Conservation (phyloP, 768 basidiomycete species). For the Vishniacozyma victoriae region DNA sequence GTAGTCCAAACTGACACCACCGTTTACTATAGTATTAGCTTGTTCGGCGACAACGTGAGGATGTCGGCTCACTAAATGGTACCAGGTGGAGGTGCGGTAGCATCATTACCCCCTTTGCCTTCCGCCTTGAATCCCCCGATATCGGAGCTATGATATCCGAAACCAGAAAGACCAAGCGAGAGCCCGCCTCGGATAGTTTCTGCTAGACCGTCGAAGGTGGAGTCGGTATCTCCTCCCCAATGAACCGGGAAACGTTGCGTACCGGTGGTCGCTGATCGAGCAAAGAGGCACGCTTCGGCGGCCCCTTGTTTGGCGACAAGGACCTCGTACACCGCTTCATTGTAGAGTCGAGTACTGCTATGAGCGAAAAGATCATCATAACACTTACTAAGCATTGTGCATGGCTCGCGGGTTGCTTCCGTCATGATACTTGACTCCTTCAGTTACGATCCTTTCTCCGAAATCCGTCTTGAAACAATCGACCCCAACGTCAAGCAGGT, state of each 20-base stretch:
- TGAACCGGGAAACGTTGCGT: conserved; percentile 53
- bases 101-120: background rate
- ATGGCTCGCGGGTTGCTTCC: conserved; percentile 59
- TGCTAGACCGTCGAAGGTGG: conserved; percentile 71
- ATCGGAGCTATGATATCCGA: conserved; percentile 64
- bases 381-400: conserved; percentile 38
- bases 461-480: conserved; percentile 57
- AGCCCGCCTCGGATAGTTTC: conserved; percentile 63
- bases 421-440: conserved; percentile 60
- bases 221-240: conserved; percentile 62
- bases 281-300: conserved; percentile 65
- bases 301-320: conserved; percentile 58
- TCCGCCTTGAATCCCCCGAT: conserved; percentile 72
- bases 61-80: background rate
- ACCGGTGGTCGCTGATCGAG: conserved; percentile 61
- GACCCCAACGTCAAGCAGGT: conserved; percentile 53
- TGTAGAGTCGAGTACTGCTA: conserved; percentile 61
- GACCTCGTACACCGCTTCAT: conserved; percentile 63
- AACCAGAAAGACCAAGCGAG: conserved; percentile 62
- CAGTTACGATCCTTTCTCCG: conserved; percentile 68
- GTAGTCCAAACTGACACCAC: conserved; percentile 70
- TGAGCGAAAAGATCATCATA: conserved; percentile 58
- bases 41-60: background rate
- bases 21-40: conserved; percentile 67
- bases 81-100: background rate